These are phyloP conservation scores for Lithohypha guttulata DNA, from an alignment of 2,329 filamentous ascomycete species.

Conservation along the genomic window DNA sequence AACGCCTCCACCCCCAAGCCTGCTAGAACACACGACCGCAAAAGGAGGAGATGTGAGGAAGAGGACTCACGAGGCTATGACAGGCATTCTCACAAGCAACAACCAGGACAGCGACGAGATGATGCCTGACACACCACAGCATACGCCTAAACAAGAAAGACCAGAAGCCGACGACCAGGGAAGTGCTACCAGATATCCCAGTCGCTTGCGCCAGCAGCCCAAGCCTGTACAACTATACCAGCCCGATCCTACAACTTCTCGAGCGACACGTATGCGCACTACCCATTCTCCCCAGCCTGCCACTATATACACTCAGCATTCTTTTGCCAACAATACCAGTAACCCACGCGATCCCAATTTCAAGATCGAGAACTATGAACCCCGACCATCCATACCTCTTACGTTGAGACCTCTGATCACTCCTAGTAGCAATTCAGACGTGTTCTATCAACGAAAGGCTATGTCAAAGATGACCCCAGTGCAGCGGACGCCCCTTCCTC, in stretches of 20 bases:
- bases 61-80: conserved; percentile 56
- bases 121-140: conserved; percentile 21
- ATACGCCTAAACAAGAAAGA: conserved; percentile 42
- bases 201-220: conserved; percentile 61
- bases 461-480: conserved; percentile 15
- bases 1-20: conserved; percentile 77
- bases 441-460: conserved; percentile 49
- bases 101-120: conserved; percentile 23
- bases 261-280: conserved; percentile 49
- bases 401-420: conserved; percentile 64
- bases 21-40: conserved; percentile 67
- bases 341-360: conserved; percentile 36
- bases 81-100: conserved; percentile 31
- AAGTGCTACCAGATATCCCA: conserved; percentile 29
- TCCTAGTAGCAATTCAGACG: conserved; percentile 59
- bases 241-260: conserved; percentile 58
- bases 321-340: conserved; percentile 34
- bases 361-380: conserved; percentile 57
- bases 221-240: conserved; percentile 77
- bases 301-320: conserved; percentile 24
- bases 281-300: conserved; percentile 26
- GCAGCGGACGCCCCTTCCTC: conserved; percentile 10
- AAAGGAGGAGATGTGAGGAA: conserved; percentile 72
- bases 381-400: conserved; percentile 50
- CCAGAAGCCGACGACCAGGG: conserved; percentile 40